Conservation (phyloP, 768 basidiomycete genomes). For the Auricularia cornea region DNA sequence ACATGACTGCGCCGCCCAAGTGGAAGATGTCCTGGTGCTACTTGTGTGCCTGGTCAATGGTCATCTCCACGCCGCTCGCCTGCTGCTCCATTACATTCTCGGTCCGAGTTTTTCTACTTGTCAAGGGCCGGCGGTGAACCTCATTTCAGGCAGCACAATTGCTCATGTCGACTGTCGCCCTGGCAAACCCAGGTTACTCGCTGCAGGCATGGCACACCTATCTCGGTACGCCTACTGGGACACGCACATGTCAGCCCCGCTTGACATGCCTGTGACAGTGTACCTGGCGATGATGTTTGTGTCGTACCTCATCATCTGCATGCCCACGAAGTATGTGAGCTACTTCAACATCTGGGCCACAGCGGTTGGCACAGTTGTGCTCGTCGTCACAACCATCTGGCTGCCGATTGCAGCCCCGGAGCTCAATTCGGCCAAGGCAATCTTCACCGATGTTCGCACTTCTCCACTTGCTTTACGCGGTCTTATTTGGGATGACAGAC, state of each 20-base stretch:
- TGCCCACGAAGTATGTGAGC: not conserved
- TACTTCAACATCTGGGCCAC: not conserved
- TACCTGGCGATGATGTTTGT: not conserved
- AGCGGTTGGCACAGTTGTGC: not conserved
- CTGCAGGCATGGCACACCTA: not conserved
- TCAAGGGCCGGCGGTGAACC: not conserved
- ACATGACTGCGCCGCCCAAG: not conserved
- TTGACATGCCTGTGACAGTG: not conserved
- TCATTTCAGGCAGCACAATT: not conserved
- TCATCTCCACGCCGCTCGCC: not conserved
- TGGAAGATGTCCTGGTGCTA: constrained; percentile 2
- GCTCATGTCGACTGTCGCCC: not conserved
- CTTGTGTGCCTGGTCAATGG: not conserved
- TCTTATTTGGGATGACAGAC: not conserved
- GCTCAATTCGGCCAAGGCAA: not conserved
- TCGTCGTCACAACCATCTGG: not conserved
- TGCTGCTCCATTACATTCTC: constrained; percentile 1
- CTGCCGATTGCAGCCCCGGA: not conserved
- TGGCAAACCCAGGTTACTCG: not conserved
- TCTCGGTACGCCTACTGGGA: not conserved
- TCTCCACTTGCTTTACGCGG: not conserved
- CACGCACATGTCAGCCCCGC: not conserved
- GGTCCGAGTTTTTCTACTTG: not conserved
- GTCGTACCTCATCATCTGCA: not conserved
- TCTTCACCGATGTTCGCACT: not conserved